A percentile compares a stretch with the other conserved stretches of the same genome.
Evolutionary conservation across 208 protist genomes (phyloP).

Genomic region (Trichomonas gallinae): DNA sequence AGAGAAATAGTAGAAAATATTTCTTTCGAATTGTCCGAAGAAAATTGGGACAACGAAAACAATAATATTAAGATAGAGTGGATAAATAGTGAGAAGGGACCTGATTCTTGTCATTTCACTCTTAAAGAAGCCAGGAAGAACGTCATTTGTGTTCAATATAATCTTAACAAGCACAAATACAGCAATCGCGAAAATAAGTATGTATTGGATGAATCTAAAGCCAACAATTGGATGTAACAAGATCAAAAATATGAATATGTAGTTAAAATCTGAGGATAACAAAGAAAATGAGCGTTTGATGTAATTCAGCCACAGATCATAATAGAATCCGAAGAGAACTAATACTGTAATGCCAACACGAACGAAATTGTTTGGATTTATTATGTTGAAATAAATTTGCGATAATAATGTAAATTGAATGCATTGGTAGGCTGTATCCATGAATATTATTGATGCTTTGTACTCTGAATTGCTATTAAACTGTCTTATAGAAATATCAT

Average conservation of each 20-base stretch:
- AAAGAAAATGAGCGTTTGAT: background rate
- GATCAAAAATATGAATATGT: background rate
- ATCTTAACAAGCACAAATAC: background rate
- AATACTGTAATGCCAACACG: background rate
- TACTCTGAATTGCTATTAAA: background rate
- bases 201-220: background rate
- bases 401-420: background rate
- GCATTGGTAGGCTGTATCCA: background rate
- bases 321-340: background rate
- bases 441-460: background rate
- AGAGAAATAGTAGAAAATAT: background rate
- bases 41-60: background rate
- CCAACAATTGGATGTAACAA: background rate
- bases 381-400: background rate
- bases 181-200: background rate
- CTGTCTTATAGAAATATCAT: background rate
- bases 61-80: background rate
- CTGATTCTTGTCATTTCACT: background rate
- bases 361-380: background rate
- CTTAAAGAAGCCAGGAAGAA: background rate
- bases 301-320: background rate
- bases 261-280: background rate
- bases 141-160: background rate
- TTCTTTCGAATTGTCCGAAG: background rate
- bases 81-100: background rate